Base-by-base conservation (phyloP, 116 monocot species). In the Dioscorea cayenensis region DNA sequence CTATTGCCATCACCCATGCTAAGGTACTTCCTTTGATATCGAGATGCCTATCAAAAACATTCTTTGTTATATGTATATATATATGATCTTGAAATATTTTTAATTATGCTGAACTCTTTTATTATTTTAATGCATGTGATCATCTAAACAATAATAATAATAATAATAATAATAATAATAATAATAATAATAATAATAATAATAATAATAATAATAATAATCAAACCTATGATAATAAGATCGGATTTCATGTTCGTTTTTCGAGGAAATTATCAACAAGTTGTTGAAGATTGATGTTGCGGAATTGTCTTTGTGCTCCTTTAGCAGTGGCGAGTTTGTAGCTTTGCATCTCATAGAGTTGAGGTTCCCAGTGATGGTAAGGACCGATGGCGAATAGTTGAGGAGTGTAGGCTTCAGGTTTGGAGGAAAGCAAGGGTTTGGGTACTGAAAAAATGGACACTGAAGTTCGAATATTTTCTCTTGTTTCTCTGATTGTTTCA, bases 1-100 rank as follows among this genome's bases (percentile, higher is more conserved):
- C 88, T 14, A 88, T 68, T 7, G 71, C 84, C 88, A 84, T 88
- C 83, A 88, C 77, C 84, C 88, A 88, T 10, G 84, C 81, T 9
- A 88, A 60, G 7, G 84, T 88, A 59, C 84, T 79, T 51, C 76
- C 70, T 12, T 12, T 71, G 74, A 67, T 78, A 73, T 85, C 85
- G 17, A 85, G 75, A 58, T 80, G 63, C 73, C 82, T 82, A 49
- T 43, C 32, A 32, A 32, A 32, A 32, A 32, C 32, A 32, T 32
- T 32, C 2, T 32, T 32, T 32, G 32, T 32, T 32, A 25, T 25
- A n/a, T n/a, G n/a, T n/a, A n/a, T n/a, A n/a, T n/a, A n/a, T n/a
- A 25, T 25, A 25, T 25, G 25, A 0, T 25, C 25, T 25, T 25
- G 25, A 0, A 25, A 25, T 25, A 0, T 25, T 25, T 25, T 25